Conservation (phyloP, 805 yeast species). For the Wickerhamiella sorbophila region DNA sequence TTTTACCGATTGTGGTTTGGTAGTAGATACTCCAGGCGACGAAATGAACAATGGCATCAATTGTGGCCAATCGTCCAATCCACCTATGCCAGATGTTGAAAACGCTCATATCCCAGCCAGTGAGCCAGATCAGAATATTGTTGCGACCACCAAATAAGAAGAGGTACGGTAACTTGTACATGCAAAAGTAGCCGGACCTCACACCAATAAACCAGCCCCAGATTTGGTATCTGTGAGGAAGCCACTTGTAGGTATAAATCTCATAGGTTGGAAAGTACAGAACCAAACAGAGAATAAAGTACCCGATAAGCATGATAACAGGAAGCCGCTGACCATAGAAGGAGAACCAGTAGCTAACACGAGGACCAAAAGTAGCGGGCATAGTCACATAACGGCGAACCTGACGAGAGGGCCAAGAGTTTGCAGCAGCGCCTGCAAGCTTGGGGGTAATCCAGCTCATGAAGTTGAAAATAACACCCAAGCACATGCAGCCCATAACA, state of each 20-base stretch:
- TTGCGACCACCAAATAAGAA: conserved; percentile 58
- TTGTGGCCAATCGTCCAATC: conserved; percentile 37
- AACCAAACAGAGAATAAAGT: conserved; percentile 1
- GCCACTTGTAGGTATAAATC: neutral
- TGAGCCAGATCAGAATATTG: conserved; percentile 40
- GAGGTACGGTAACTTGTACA: conserved; percentile 34
- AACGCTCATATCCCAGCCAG: conserved; percentile 42
- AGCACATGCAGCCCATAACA: conserved; percentile 7
- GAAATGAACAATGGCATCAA: conserved; percentile 39
- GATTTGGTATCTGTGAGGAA: neutral
- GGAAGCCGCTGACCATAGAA: conserved; percentile 4
- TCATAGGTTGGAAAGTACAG: neutral
- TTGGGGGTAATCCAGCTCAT: conserved; percentile 8
- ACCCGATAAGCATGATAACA: conserved; percentile 4
- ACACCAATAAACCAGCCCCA: conserved; percentile 20
- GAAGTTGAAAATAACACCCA: conserved; percentile 7
- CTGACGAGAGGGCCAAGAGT: conserved; percentile 1
- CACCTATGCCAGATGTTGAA: conserved; percentile 49
- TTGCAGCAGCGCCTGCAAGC: conserved; percentile 1
- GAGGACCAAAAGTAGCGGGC: conserved; percentile 6
- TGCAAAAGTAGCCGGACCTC: conserved; percentile 22
- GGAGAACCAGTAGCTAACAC: conserved; percentile 1
- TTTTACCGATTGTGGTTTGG: conserved; percentile 14
- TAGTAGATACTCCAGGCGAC: conserved; percentile 33
- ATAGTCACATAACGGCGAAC: conserved; percentile 5